Base-by-base conservation (phyloP, 257 asterid genomes). In the Misopates orontium region DNA sequence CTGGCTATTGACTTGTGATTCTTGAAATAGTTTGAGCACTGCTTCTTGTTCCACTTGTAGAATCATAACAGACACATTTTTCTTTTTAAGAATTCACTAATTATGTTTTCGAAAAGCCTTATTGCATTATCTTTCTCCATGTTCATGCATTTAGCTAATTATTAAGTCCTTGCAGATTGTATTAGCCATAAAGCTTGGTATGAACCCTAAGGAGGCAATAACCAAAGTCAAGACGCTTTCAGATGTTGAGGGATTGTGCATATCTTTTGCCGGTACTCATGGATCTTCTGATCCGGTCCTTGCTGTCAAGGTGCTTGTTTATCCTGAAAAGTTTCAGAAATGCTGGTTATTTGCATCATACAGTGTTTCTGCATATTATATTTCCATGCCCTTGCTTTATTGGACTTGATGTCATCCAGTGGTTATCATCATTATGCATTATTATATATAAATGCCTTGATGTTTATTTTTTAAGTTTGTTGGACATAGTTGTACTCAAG, bases 231-330 rank as follows among this genome's bases (percentile, higher is more conserved):
- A 85, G 81, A 89, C 93, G 7, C 95, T 92, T 51, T 92, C 97
- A 14, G 97, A 92, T 68, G 97, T 89, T 56, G 97, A 92, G 77
- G 93, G 88, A 31, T 69, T 83, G 22, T 92, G 95, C 36, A 80
- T 87, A 52, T 67, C 87, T 31, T 92, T 87, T 67, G 95, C 97
- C 50, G 83, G 87, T 71, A 66, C 57, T 23, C 82, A 13, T 56
- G 92, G 85, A 16, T 89, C 89, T 44, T 84, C 97, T 64, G 97
- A 89, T 76, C 97, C 97, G 14, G 82, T 81, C 71, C 69, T 90
- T 65, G 95, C 95, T 45, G 91, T 88, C 70, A 85, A 94, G 89
- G 98, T 89, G 78, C 67, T 19, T 20, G 12, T 61, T 22, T 62
- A 36, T 8, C 42, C 19, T 13, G 55, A 8, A 10, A 42, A 15